Base-by-base conservation (phyloP, 495 filamentous ascomycete species). In the Tuber microsphaerosporum region DNA sequence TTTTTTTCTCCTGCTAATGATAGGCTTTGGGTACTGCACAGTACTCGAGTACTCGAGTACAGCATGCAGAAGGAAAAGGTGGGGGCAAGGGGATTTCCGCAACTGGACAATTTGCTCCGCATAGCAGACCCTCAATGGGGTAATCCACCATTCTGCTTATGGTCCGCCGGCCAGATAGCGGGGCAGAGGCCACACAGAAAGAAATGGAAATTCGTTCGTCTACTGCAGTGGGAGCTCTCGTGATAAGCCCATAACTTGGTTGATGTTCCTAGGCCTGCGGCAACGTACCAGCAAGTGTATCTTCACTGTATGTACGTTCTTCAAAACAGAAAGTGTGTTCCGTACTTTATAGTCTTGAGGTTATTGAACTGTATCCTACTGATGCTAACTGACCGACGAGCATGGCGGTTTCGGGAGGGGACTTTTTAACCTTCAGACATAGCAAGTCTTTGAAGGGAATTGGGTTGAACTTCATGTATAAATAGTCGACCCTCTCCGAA, bases 401-500 rank as follows among this genome's bases (percentile, higher is more conserved):
- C 34, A 37, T 37, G 34, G 34, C 34, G 34, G 34, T 2, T 37
- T 37, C 34, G 2, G 34, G 34, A 37, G 34, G 34, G 1, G 34
- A 37, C 34, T 37, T 37, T 37, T 37, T 37, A 37, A 37, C 34
- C 34, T 37, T 37, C 34, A 37, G 34, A 37, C 34, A 37, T 2
- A 37, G 56, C 12, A 31, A 65, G n/a, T 65, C 56, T 65, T 14
- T 65, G 26, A 26, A 65, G 26, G 14, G n/a, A 31, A 65, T 65
- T 65, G 3, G n/a, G 12, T 65, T 20, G 46, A n/a, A 69, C 70
- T 51, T 56, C 41, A 43, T 75, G 76, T 79, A 79, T 79, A 75
- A 75, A 79, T 79, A 75, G 76, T 75, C 45, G 75, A 72, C 72
- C 69, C 31, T 43, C 68, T 70, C 76, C 69, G 70, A 65, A 31